Evolutionary conservation across 805 yeast genomes (phyloP).

Genomic region (Candida adriatica): DNA sequence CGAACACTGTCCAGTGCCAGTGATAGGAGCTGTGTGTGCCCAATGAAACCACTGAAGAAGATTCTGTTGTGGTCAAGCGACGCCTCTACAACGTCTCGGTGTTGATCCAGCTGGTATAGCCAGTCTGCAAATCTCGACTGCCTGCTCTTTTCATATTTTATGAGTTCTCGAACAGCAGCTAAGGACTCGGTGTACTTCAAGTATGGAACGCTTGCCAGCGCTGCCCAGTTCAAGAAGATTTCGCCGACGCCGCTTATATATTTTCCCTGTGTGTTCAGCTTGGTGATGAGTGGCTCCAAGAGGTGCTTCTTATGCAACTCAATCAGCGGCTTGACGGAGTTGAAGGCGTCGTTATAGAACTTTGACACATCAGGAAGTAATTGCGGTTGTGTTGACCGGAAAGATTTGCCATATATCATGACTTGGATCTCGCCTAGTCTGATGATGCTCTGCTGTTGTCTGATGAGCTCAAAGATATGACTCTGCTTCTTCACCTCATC

Average conservation of each 20-base stretch:
- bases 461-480: conserved; percentile 66
- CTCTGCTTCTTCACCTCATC: conserved; percentile 60
- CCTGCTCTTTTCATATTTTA: conserved; percentile 36
- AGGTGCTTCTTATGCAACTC: conserved; percentile 47
- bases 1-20: conserved; percentile 55
- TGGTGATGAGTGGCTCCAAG: conserved; percentile 49
- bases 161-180: conserved; percentile 53
- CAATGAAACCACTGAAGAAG: conserved; percentile 50
- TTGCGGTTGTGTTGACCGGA: conserved; percentile 32
- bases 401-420: conserved; percentile 44
- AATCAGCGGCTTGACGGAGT: conserved; percentile 48
- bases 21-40: conserved; percentile 51
- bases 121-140: conserved; percentile 47
- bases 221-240: conserved; percentile 59
- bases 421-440: conserved; percentile 61
- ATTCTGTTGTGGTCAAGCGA: conserved; percentile 46
- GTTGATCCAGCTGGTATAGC: conserved; percentile 46
- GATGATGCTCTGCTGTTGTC: conserved; percentile 63
- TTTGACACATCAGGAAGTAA: conserved; percentile 43
- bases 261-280: conserved; percentile 57
- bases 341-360: conserved; percentile 53
- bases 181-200: conserved; percentile 52
- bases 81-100: conserved; percentile 33
- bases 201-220: conserved; percentile 46
- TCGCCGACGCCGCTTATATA: conserved; percentile 59